Conservation (phyloP, 176 grass and related monocot species). For the Puya raimondii region DNA sequence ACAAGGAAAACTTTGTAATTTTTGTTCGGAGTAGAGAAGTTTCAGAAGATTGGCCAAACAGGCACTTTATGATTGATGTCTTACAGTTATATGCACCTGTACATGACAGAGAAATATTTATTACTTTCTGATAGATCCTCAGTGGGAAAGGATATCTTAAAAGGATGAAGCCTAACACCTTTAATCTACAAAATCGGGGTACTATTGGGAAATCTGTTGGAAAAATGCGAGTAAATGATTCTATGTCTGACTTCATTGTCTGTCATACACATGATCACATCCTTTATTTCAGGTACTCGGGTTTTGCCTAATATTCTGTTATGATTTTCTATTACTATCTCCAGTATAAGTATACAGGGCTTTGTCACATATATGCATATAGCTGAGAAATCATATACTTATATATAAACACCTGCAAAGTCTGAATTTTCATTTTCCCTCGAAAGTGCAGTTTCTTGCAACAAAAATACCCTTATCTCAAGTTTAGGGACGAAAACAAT, state of each 20-base stretch:
- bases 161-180: constrained; percentile 85
- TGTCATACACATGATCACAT: constrained; percentile 84
- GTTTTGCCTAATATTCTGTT: not conserved
- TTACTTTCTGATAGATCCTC: constrained; percentile 48
- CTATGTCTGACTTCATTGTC: constrained; percentile 82
- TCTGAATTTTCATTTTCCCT: constrained; percentile 1
- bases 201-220: constrained; percentile 99
- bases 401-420: not conserved
- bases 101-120: not conserved
- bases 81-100: not conserved
- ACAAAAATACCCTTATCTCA: no score
- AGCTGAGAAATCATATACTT: no score
- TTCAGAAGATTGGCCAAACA: no score
- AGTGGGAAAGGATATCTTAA: constrained; percentile 96
- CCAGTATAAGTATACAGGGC: no score
- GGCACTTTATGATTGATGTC: no score
- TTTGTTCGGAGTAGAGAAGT: no score
- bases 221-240: constrained; percentile 92
- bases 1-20: no score
- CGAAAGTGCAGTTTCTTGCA: no score
- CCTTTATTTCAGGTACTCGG: constrained; percentile 91
- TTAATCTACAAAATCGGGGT: constrained; percentile 72
- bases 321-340: not conserved
- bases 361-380: no score
- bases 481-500: no score